Conservation (phyloP, 2,329 filamentous ascomycete genomes). For the Capronia americana region DNA sequence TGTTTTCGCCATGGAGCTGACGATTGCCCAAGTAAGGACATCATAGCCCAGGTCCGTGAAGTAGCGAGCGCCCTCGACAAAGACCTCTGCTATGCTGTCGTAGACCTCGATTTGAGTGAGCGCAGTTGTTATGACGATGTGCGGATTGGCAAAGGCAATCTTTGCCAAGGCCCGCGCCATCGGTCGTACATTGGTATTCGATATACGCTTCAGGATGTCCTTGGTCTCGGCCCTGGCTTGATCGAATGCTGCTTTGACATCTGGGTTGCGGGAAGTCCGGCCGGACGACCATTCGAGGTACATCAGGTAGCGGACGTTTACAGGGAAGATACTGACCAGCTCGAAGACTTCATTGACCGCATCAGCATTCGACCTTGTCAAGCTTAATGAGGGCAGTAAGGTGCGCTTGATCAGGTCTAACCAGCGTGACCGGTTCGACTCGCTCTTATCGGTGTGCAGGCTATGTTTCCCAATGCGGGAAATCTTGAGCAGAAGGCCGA, state of each 20-base stretch:
- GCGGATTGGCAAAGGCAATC: slow-evolving; percentile 87
- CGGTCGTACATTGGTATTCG: slow-evolving; percentile 80
- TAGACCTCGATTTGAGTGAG: slow-evolving; percentile 92
- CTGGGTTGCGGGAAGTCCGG: slow-evolving; percentile 74
- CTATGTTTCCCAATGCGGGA: slow-evolving; percentile 83
- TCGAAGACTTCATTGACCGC: slow-evolving; percentile 86
- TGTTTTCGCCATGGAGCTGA: slow-evolving; percentile 70
- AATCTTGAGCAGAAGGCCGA: slow-evolving; percentile 77
- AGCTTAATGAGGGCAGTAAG: slow-evolving; percentile 84
- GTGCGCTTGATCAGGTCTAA: slow-evolving; percentile 80
- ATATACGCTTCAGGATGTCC: slow-evolving; percentile 85
- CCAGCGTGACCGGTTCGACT: slow-evolving; percentile 78
- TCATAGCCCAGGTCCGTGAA: slow-evolving; percentile 94
- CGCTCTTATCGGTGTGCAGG: slow-evolving; percentile 71
- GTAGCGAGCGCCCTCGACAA: slow-evolving; percentile 92
- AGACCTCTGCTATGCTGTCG: slow-evolving; percentile 90
- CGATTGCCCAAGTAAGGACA: slow-evolving; percentile 87
- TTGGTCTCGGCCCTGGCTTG: slow-evolving; percentile 79
- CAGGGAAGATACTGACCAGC: slow-evolving; percentile 78
- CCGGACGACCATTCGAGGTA: slow-evolving; percentile 94
- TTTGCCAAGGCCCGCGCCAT: slow-evolving; percentile 92
- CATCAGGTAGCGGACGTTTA: slow-evolving; percentile 78
- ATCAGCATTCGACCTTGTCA: slow-evolving; percentile 82
- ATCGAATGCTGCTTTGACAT: slow-evolving; percentile 79
- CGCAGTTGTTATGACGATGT: slow-evolving; percentile 87